Evolutionary conservation across 495 filamentous ascomycete species (phyloP), one percentile per base, ranked within the genome.

Genomic region (Aspergillus panamensis): DNA sequence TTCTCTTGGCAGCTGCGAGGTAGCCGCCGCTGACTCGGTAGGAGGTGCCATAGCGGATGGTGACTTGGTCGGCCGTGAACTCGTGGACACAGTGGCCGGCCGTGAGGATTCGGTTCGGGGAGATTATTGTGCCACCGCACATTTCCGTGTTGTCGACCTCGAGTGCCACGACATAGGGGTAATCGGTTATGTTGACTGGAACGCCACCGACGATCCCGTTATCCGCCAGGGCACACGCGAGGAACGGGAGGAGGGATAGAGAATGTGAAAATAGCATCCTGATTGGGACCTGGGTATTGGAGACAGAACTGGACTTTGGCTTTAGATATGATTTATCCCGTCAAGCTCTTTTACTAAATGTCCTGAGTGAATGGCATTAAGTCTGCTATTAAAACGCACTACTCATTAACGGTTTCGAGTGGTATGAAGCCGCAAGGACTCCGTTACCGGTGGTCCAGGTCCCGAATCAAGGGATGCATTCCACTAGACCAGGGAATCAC

Each of bases 81-180:
- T 33, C 39, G 45, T 21, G 7, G 13, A 53, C 45, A 37, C 58
- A 60, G 47, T 60, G 58, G 47, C 31, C 58, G 17, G 58, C 58
- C 5, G 58, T 60, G 5, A 60, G 31, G 35, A 60, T 25, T 37
- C 51, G 53, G 1, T 48, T 13, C n/a, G 12, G 9, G 33, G 30
- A 30, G 35, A 60, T 55, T n/a, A 60, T 60, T 16, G 17, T 44
- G 47, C 58, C 58, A 19, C 52, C 58, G 47, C 58, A 59, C 19
- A 53, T 37, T 8, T 51, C 42, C 6, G 8, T 9, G 42, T 42
- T 49, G 40, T 17, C n/a, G 10, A 8, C 29, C 21, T 53, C 47
- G 30, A 59, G 56, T 1, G 40, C 39, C 8, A 59, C 51, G 8
- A 51, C 47, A 48, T 59, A 59, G 0, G 56, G 56, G 42, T 53